phyloP scores from a whole-genome alignment of 768 basidiomycete species.

The Solioccasus polychromus region DNA sequence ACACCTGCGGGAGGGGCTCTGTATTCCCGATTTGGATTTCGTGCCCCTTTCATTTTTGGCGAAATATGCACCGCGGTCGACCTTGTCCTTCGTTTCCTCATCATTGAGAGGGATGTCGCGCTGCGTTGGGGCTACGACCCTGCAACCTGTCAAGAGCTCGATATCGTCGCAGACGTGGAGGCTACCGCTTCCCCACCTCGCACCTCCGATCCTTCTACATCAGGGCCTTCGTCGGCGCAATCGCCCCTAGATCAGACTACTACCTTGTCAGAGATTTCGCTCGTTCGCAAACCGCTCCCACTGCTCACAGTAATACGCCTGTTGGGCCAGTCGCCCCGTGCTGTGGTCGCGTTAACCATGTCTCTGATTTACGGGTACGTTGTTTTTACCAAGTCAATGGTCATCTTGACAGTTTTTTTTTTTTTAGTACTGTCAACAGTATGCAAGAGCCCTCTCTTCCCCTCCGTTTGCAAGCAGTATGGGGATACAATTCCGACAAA shows the following conservation, averaged over 20 bases:
- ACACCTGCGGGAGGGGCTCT: conserved; percentile 57
- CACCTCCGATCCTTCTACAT: not conserved
- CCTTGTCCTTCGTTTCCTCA: conserved; percentile 49
- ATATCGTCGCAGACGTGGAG: conserved; percentile 6
- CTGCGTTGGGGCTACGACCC: conserved; percentile 48
- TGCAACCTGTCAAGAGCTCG: conserved; percentile 14
- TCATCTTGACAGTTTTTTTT: not conserved
- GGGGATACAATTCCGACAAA: conserved; percentile 44
- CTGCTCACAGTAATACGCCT: conserved; percentile 40
- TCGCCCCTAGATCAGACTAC: not conserved
- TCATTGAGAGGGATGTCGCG: conserved; percentile 56
- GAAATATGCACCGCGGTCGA: conserved; percentile 47
- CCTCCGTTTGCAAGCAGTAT: conserved; percentile 48
- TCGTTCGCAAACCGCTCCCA: conserved; percentile 31
- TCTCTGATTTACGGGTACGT: conserved; percentile 55
- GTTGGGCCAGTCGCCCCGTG: conserved; percentile 47
- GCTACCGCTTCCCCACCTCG: not conserved
- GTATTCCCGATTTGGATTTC: conserved; percentile 54
- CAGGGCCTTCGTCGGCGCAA: not conserved
- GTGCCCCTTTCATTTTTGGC: conserved; percentile 57
- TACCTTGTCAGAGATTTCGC: conserved; percentile 5
- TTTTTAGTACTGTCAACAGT: conserved; percentile 43
- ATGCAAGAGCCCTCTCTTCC: conserved; percentile 58
- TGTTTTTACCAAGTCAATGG: not conserved
- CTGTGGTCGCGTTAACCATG: conserved; percentile 43